These are phyloP conservation scores for Lasiosphaeria hispida DNA, from an alignment of 495 filamentous ascomycete species.

Conservation along the genomic window DNA sequence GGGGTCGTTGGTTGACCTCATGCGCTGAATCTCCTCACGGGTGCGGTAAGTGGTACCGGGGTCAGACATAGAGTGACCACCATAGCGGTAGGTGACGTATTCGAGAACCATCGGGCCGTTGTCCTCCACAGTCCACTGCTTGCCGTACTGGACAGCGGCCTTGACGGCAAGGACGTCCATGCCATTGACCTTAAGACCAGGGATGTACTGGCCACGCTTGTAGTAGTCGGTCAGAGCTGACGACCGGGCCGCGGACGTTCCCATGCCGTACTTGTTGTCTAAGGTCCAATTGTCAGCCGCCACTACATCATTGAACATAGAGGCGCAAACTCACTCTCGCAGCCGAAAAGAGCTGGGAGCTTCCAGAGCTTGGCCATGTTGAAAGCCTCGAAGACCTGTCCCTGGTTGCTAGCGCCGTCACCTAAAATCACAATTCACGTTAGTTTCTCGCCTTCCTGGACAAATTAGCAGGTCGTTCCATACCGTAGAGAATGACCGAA, in stretches of 20 bases:
- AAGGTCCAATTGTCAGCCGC: background rate
- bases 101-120: conserved; percentile 94
- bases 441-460: background rate
- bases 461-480: background rate
- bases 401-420: conserved; percentile 97
- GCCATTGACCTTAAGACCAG: conserved; percentile 97
- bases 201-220: conserved; percentile 99
- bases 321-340: conserved; percentile 74
- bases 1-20: conserved; percentile 97
- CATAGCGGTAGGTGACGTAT: conserved; percentile 99
- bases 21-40: conserved; percentile 98
- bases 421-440: conserved; percentile 18
- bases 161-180: conserved; percentile 99
- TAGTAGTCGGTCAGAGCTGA: conserved; percentile 98
- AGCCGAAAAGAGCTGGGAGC: conserved; percentile 89
- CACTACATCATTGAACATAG: background rate
- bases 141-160: conserved; percentile 89
- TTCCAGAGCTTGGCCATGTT: conserved; percentile 99
- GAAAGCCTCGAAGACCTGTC: conserved; percentile 99
- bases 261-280: conserved; percentile 99
- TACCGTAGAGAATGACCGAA: conserved; percentile 84
- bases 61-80: conserved; percentile 98
- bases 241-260: conserved; percentile 90
- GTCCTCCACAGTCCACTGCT: conserved; percentile 73
- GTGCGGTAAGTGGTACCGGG: conserved; percentile 98